Conservation (phyloP, 805 yeast species). For the Schizosaccharomyces pombe region DNA sequence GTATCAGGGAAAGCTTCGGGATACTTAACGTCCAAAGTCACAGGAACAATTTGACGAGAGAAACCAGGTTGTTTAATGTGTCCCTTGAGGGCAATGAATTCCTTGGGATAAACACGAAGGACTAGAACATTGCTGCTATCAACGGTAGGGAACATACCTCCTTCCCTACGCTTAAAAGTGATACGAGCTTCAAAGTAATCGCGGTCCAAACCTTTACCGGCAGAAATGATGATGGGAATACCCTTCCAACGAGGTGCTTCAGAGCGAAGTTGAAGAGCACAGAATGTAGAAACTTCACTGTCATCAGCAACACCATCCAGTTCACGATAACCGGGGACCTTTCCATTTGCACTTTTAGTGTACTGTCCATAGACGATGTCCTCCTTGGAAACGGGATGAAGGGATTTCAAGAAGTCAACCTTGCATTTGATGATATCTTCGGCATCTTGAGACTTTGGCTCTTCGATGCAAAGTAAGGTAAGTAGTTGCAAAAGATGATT, state of each 20-base stretch:
- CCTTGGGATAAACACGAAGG: constrained; percentile 81
- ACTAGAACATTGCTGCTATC: constrained; percentile 62
- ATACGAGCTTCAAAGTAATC: constrained; percentile 86
- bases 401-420: constrained; percentile 70
- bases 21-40: constrained; percentile 81
- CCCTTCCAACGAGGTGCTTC: constrained; percentile 95
- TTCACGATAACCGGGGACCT: constrained; percentile 75
- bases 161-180: constrained; percentile 57
- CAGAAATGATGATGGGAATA: constrained; percentile 84
- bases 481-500: constrained; percentile 85
- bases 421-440: constrained; percentile 91
- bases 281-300: constrained; percentile 78
- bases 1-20: constrained; percentile 57
- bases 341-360: constrained; percentile 58
- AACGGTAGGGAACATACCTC: constrained; percentile 57
- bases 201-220: constrained; percentile 89
- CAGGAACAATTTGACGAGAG: constrained; percentile 53
- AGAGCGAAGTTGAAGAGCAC: constrained; percentile 58
- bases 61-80: constrained; percentile 88
- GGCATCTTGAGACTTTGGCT: constrained; percentile 80
- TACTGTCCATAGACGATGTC: constrained; percentile 78
- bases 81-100: constrained; percentile 77
- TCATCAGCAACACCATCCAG: constrained; percentile 67
- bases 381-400: constrained; percentile 38
- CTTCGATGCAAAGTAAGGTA: constrained; percentile 81